These are phyloP conservation scores for Paracamarosporium sp. DNA, from an alignment of 2,329 filamentous ascomycete genomes.

Conservation along the genomic window DNA sequence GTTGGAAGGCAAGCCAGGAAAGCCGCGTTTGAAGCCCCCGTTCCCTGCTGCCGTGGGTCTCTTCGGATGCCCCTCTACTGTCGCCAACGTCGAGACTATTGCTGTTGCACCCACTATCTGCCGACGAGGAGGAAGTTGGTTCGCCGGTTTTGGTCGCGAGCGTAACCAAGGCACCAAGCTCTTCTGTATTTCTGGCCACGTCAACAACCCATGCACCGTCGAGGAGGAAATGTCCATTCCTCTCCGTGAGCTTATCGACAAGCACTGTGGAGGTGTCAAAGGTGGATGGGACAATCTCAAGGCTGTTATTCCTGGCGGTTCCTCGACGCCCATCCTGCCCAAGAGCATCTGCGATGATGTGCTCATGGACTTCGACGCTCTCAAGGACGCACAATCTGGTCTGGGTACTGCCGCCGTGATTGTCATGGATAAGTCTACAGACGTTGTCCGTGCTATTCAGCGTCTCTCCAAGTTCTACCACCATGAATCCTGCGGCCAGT, in stretches of 20 bases:
- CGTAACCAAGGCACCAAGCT: constrained; percentile 97
- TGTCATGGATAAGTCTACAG: constrained; percentile 98
- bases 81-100: constrained; percentile 97
- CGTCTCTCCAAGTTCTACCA: constrained; percentile 96
- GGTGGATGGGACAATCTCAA: constrained; percentile 98
- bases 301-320: constrained; percentile 94
- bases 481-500: constrained; percentile 98
- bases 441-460: constrained; percentile 92
- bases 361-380: constrained; percentile 97
- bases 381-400: constrained; percentile 98
- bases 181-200: constrained; percentile 96
- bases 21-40: constrained; percentile 97
- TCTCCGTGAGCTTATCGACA: constrained; percentile 93
- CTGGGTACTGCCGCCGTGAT: constrained; percentile 97
- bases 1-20: constrained; percentile 96
- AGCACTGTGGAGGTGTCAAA: constrained; percentile 95
- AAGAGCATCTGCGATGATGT: constrained; percentile 91
- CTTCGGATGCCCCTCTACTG: constrained; percentile 96
- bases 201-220: constrained; percentile 97
- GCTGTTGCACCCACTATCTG: constrained; percentile 96
- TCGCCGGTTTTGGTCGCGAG: constrained; percentile 91
- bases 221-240: constrained; percentile 99
- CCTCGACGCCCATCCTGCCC: constrained; percentile 93
- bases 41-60: constrained; percentile 97
- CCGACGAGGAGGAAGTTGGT: constrained; percentile 91